A percentile compares a stretch with the other conserved stretches of the same genome.
Evolutionary conservation across 129 eudicot genomes (phyloP).

Genomic region (Pseudognaphalium luteoalbum): DNA sequence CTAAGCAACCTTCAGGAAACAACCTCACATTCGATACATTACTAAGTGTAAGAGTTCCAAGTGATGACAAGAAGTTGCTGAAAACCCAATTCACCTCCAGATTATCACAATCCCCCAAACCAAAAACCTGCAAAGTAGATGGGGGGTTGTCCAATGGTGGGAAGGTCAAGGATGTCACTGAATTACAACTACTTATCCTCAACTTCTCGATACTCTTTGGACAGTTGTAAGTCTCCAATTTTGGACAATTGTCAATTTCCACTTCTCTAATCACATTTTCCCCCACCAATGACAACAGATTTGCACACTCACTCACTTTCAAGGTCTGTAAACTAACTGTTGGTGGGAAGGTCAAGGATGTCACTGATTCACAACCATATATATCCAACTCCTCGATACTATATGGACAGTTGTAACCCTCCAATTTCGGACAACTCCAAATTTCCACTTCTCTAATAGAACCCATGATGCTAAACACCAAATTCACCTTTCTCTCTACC

Average conservation of each 20-base stretch:
- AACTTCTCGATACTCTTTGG: constrained; percentile 13
- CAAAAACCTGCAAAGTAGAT: constrained; percentile 18
- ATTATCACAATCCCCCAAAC: constrained; percentile 12
- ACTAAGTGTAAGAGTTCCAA: constrained; percentile 3
- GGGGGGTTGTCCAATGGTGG: constrained; percentile 18
- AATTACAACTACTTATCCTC: neutral
- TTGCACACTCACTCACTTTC: no score
- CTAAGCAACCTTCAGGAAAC: constrained; percentile 16
- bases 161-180: constrained; percentile 21
- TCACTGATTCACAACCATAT: no score
- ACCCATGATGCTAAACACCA: neutral
- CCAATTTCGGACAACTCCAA: no score
- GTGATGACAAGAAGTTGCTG: constrained; percentile 17
- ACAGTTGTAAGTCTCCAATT: constrained; percentile 15
- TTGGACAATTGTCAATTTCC: neutral
- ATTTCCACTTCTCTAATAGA: no score
- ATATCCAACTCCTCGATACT: no score
- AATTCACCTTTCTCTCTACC: constrained; percentile 1
- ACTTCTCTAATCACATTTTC: neutral
- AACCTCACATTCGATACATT: neutral
- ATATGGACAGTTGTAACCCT: no score
- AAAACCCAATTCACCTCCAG: constrained; percentile 20
- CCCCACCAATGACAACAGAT: no score
- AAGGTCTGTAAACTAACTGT: no score
- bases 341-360: no score